Conservation (phyloP, 768 basidiomycete genomes). For the Pulveroboletus sp. region DNA sequence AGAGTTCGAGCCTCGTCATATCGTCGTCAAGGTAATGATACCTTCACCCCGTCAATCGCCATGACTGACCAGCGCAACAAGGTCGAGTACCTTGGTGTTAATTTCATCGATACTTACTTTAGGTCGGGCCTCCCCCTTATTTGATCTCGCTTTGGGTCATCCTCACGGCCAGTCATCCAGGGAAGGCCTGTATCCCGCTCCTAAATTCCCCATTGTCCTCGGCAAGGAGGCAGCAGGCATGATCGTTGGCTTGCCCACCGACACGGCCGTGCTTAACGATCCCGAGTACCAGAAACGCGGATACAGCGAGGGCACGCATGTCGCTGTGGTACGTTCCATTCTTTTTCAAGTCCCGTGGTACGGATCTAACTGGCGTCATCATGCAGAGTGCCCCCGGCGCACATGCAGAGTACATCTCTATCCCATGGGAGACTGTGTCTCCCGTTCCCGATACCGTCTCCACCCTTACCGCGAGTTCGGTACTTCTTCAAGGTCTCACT, state of each 20-base stretch:
- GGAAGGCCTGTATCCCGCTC: constrained; percentile 58
- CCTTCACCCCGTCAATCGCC: not conserved
- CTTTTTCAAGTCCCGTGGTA: not conserved
- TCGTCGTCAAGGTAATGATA: constrained; percentile 39
- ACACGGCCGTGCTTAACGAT: constrained; percentile 53
- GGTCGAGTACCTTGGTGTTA: constrained; percentile 76
- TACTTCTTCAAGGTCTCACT: constrained; percentile 73
- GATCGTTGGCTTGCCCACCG: constrained; percentile 70
- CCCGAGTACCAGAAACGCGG: constrained; percentile 59
- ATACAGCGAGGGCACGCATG: constrained; percentile 64
- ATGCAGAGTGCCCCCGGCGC: constrained; percentile 43
- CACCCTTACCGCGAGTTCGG: constrained; percentile 60
- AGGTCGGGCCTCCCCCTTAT: constrained; percentile 39
- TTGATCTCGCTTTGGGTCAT: not conserved
- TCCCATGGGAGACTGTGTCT: constrained; percentile 56
- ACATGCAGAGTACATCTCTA: constrained; percentile 69
- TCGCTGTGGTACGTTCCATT: constrained; percentile 54
- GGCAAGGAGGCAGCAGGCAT: constrained; percentile 79
- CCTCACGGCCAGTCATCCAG: constrained; percentile 30
- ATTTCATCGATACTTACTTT: constrained; percentile 85
- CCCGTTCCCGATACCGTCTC: constrained; percentile 63
- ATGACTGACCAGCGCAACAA: constrained; percentile 21
- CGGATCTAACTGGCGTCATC: not conserved
- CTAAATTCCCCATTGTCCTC: constrained; percentile 57
- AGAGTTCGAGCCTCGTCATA: constrained; percentile 50